Evolutionary conservation across 176 grass and related monocot species (phyloP).

Genomic region (Cymbopogon citratus): DNA sequence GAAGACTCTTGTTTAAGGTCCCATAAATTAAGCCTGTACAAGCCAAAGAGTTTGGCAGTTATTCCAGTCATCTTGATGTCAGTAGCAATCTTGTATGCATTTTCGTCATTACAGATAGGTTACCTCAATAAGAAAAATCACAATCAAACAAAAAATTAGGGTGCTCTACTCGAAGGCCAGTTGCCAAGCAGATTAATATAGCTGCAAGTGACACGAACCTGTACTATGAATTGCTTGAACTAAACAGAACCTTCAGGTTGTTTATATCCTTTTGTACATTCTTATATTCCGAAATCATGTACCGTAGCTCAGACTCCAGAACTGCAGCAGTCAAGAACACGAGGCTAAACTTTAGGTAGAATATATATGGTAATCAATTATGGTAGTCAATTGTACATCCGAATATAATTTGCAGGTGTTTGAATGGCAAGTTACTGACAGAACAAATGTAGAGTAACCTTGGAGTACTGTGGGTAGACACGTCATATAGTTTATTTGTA

Average conservation of each 20-base stretch:
- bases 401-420: not conserved
- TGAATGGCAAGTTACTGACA: not conserved
- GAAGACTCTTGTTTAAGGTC: not conserved
- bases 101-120: not conserved
- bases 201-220: not conserved
- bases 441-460: not conserved
- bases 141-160: not conserved
- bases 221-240: slow-evolving; percentile 30
- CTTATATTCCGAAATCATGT: slow-evolving; percentile 41
- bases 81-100: not conserved
- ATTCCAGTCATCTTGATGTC: not conserved
- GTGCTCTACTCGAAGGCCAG: not conserved
- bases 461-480: not conserved
- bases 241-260: slow-evolving; percentile 64
- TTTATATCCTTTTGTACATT: slow-evolving; percentile 67
- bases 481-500: not conserved
- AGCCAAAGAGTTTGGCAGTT: not conserved
- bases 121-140: not conserved
- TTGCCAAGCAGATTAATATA: not conserved
- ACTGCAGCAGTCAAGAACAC: slow-evolving; percentile 47
- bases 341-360: not conserved
- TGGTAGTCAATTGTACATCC: not conserved
- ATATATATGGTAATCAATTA: not conserved
- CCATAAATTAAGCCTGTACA: not conserved
- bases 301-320: slow-evolving; percentile 59